These are phyloP conservation scores for Teratosphaeria pseudoeucalypti DNA, from an alignment of 2,329 filamentous ascomycete species.

Conservation along the genomic window DNA sequence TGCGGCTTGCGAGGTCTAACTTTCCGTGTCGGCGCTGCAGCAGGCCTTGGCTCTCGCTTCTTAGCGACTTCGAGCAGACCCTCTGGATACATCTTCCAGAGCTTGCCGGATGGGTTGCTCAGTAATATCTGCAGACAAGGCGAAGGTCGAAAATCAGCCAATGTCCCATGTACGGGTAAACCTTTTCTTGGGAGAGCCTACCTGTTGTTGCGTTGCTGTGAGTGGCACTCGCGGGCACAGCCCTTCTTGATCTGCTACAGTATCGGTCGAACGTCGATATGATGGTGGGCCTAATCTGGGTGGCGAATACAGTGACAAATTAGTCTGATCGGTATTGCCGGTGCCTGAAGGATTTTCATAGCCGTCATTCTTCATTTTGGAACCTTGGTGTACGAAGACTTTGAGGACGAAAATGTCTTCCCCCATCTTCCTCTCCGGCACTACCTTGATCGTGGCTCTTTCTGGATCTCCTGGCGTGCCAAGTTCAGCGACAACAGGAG, in stretches of 20 bases:
- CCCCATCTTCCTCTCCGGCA: not conserved
- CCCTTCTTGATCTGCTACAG: not conserved
- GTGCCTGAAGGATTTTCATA: not conserved
- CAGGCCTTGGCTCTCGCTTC: not conserved
- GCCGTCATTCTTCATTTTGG: not conserved
- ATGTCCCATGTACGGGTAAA: not conserved
- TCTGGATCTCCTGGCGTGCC: not conserved
- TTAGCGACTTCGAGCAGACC: not conserved
- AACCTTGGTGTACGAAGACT: not conserved
- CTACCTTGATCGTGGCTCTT: not conserved
- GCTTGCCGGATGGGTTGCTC: not conserved
- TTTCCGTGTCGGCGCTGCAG: not conserved
- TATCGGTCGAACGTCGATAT: not conserved
- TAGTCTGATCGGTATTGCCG: not conserved
- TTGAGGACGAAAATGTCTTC: not conserved
- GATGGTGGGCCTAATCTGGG: not conserved
- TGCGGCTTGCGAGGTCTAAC: not conserved
- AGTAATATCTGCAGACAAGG: not conserved
- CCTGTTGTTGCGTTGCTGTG: not conserved
- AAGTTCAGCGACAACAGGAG: not conserved
- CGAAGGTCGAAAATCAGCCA: not conserved
- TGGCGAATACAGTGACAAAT: not conserved
- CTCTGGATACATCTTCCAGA: not conserved
- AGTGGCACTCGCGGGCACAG: not conserved
- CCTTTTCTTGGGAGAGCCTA: not conserved